Evolutionary conservation across 805 yeast genomes (phyloP), one percentile per base, ranked within the genome.

Genomic region (Jamesozyma gamospora): DNA sequence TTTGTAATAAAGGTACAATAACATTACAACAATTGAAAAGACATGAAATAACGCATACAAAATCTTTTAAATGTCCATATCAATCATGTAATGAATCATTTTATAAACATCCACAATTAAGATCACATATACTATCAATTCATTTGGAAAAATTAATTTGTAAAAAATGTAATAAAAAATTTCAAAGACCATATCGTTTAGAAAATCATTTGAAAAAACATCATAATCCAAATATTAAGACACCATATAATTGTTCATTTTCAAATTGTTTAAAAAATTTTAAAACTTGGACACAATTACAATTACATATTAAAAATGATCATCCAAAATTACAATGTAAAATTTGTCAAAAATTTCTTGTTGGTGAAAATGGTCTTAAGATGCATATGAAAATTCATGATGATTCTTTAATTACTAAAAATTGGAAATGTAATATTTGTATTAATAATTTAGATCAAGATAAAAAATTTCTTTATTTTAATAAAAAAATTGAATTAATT

Each of bases 1-100:
- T 69, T 1, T 92, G 98, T 56, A 79, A 79, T 1, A 87, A 86
- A 58, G 95, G 95, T 3, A 80, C 83, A 37, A 79, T 78, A 38
- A 72, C 95, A 0, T 58, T 58, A 37, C 97, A 92, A 62, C 96
- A 88, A 53, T 65, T 86, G 41, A 74, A 71, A 45, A 70, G 95
- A 39, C 98, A 92, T 58, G 86, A 80, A 60, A 70, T 74, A 29
- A 81, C 94, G 2, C 97, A 92, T 56, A 75, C 77, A 4, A 70
- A 71, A 46, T 73, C 85, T 1, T 79, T 78, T 51, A 44, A 47
- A 18, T 86, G 96, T 57, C 50, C 70, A 2, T 65, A 70, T 47
- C 79, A 70, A 18, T 74, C 67, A 2, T 92, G 98, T 53, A 46
- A 49, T 0, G 84, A 77, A 48, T 58, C 77, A 0, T 90, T 86